Base-by-base conservation (phyloP, 1,284 basidiomycete species). In the Microbotryum violaceum region DNA sequence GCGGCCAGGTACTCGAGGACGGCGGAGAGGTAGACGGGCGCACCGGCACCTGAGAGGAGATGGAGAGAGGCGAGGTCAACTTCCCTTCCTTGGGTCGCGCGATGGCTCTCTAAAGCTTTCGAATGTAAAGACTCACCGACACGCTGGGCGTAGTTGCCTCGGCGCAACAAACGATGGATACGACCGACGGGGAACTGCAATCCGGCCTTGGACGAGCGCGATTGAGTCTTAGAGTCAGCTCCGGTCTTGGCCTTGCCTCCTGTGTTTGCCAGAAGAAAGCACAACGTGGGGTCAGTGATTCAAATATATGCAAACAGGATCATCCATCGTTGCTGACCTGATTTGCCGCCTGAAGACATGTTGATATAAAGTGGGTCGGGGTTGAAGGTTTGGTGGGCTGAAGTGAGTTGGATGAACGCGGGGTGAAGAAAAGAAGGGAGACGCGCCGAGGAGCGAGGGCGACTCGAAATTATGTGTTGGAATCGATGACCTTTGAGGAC, bases 121-220 rank as follows among this genome's bases (percentile, higher is more conserved):
- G 8, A 7, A 7, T 10, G 37, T 42, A 18, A 16, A 18, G 37
- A 16, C 37, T 42, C 16, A 77, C 86, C 86, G 65, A 88, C 80
- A 78, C 86, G 85, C 82, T 88, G 88, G 54, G 66, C 66, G 61
- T 68, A 68, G 66, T 68, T 68, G 31, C 66, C 66, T 44, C 55
- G 54, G 49, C 66, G 63, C 74, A 90, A 78, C 58, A 88, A 82
- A 82, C 89, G 84, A 77, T 90, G 88, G 73, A 91, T 87, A 82
- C 89, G 87, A 77, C 86, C 86, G 69, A 91, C 89, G 63, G 88
- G 89, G 80, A 90, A 87, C 75, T 76, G 88, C 62, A 91, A 83
- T 67, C 88, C 88, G 69, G 88, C 88, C 78, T 86, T 88, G 68
- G 85, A 82, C 53, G 89, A 91, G 47, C 60, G 66, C 44, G 66